A percentile compares a stretch with the other conserved stretches of the same genome.
phyloP scores from a whole-genome alignment of 345 rosid species.

The Conringia planisiliqua region DNA sequence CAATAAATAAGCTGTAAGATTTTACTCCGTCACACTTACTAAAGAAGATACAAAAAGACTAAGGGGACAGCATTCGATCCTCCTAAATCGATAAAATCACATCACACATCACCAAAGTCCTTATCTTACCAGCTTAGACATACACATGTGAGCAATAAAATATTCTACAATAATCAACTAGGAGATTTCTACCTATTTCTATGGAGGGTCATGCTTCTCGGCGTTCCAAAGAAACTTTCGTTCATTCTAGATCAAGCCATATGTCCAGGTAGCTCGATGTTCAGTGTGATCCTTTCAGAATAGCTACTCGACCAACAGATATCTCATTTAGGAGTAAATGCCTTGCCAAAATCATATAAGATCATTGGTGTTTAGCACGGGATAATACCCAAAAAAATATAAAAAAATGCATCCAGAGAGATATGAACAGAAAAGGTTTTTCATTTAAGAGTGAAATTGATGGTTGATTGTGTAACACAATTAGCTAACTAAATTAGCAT shows the following conservation, averaged over 20 bases:
- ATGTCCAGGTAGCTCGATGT: constrained; percentile 24
- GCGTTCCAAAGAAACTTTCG: constrained; percentile 24
- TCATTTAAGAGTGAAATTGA: neutral
- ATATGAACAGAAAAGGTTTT: neutral
- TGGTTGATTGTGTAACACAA: neutral
- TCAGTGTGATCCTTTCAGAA: constrained; percentile 22
- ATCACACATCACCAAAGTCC: neutral
- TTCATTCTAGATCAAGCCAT: constrained; percentile 30
- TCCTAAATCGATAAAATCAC: constrained; percentile 2
- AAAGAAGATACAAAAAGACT: neutral
- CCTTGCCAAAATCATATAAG: constrained; percentile 26
- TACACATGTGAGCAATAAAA: neutral
- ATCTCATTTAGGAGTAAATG: constrained; percentile 9
- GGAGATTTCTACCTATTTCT: constrained; percentile 33
- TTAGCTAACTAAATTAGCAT: too few species aligned
- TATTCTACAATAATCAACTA: constrained; percentile 19
- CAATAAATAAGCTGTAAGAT: constrained; percentile 1
- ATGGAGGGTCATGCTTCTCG: constrained; percentile 31
- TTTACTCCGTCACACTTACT: constrained; percentile 13
- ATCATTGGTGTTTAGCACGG: constrained; percentile 2
- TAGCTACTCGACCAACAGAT: constrained; percentile 18
- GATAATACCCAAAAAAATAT: too few species aligned
- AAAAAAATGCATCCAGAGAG: neutral
- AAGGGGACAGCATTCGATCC: neutral
- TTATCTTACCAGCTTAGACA: constrained; percentile 2